These are phyloP conservation scores for Tolypocladium guangdongense DNA, from an alignment of 2,329 filamentous ascomycete genomes.

Conservation along the genomic window DNA sequence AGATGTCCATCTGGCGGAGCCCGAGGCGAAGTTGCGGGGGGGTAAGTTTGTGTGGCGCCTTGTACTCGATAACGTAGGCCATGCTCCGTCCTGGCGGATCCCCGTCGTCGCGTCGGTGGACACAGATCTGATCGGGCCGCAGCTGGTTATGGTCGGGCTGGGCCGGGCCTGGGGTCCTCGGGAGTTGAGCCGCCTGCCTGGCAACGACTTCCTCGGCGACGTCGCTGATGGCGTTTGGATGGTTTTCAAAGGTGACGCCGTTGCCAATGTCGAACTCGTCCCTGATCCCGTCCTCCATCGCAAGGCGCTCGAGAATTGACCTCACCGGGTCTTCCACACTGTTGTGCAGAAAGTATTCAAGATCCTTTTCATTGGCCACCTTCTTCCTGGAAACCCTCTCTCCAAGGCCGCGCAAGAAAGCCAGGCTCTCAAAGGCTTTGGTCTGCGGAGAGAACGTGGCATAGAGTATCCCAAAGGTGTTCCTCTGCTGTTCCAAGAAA, in stretches of 20 bases:
- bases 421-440: slow-evolving; percentile 14
- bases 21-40: no score
- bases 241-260: slow-evolving; percentile 21
- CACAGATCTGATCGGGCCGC: no score
- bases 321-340: slow-evolving; percentile 19
- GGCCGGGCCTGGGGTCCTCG: no score
- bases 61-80: no score
- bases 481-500: slow-evolving; percentile 15
- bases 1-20: no score
- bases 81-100: no score
- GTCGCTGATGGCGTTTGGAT: slow-evolving; percentile 15
- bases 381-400: slow-evolving; percentile 7
- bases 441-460: slow-evolving; percentile 7
- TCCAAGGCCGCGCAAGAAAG: slow-evolving; percentile 13
- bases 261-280: slow-evolving; percentile 13
- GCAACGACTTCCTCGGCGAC: no score
- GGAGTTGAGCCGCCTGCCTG: no score
- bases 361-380: slow-evolving; percentile 15
- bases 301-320: slow-evolving; percentile 17
- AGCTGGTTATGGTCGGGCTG: no score
- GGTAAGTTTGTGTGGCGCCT: no score
- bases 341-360: slow-evolving; percentile 17
- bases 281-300: slow-evolving; percentile 7
- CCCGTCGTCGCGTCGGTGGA: no score
- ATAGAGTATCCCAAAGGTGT: slow-evolving; percentile 11